These are phyloP conservation scores for Penicillium mononematosum DNA, from an alignment of 495 filamentous ascomycete genomes.

Conservation along the genomic window DNA sequence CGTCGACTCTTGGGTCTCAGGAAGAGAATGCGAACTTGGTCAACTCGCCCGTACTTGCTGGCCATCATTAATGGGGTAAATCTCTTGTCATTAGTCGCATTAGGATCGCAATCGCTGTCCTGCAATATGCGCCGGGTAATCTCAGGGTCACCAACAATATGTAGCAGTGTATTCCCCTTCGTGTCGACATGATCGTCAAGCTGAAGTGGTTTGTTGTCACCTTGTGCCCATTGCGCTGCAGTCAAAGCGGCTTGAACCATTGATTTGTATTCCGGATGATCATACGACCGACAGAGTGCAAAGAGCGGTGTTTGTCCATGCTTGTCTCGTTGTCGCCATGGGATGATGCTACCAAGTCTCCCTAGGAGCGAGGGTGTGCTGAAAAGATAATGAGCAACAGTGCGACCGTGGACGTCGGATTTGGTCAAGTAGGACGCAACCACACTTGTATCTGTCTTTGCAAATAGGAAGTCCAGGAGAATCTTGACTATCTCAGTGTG, in stretches of 20 bases:
- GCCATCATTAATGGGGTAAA: constrained; percentile 98
- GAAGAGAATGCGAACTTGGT: constrained; percentile 87
- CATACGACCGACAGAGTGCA: constrained; percentile 91
- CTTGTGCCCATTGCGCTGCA: constrained; percentile 70
- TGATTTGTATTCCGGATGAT: constrained; percentile 77
- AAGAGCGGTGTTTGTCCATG: constrained; percentile 97
- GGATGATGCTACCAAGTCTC: constrained; percentile 69
- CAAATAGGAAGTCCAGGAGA: constrained; percentile 65
- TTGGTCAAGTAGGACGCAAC: constrained; percentile 65
- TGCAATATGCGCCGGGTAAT: constrained; percentile 72
- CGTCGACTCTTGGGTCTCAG: constrained; percentile 80
- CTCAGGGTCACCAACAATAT: constrained; percentile 84
- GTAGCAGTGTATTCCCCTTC: constrained; percentile 91
- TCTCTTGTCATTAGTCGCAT: constrained; percentile 91
- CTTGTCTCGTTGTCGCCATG: constrained; percentile 89
- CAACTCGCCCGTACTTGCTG: constrained; percentile 96
- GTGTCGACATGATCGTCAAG: constrained; percentile 89
- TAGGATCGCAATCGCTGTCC: constrained; percentile 87
- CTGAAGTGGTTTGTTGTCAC: constrained; percentile 75
- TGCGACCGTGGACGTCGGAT: constrained; percentile 82
- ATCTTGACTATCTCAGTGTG: constrained; percentile 70
- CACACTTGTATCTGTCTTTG: constrained; percentile 48
- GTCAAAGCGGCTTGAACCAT: constrained; percentile 83
- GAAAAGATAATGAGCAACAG: constrained; percentile 94
- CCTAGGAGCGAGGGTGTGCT: constrained; percentile 78